Evolutionary conservation across 768 basidiomycete species (phyloP), one percentile per base, ranked within the genome.

Genomic region (Pisolithus marmoratus): DNA sequence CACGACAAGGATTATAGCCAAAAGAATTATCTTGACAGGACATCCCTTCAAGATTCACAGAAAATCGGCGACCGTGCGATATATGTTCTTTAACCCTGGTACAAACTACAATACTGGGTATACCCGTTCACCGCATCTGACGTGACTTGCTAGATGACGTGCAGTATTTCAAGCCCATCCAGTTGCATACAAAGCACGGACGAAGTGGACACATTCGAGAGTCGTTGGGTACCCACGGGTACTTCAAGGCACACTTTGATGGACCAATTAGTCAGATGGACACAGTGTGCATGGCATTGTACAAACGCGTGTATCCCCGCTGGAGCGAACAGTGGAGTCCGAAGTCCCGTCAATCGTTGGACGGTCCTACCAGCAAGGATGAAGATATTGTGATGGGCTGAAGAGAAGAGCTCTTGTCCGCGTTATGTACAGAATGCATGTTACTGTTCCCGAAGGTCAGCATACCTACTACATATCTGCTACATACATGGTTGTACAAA

Each of bases 31-130:
- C 56, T 76, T 99, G 41, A 94, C 95, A 2, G 95, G 95, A 0
- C 94, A 96, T 70, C 95, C 95, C 1, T 90, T 93, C 82, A 94
- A 94, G 63, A 85, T 97, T 2, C 94, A 98, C 77, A 92, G 93
- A 66, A 94, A 92, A 75, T 92, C 91, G 5, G 95, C 94, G 2
- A 98, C 95, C 6, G 85, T 99, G 60, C 85, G 95, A 50, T 98
- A 97, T 74, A 90, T 99, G 91, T 98, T 98, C 74, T 98, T 99
- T 79, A 87, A 94, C 68, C 60, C 84, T 38, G 87, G 87, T 88
- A 58, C 14, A 27, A 76, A 50, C 38, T 29, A 26, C 44, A 14
- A n/a, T 15, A 38, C 44, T 36, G 3, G 6, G 42, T 37, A 43
- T 12, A 38, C n/a, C 48, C 11, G 24, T 22, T n/a, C 27, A 54